phyloP scores from a whole-genome alignment of 345 rosid species.

The Aquilaria malaccensis region DNA sequence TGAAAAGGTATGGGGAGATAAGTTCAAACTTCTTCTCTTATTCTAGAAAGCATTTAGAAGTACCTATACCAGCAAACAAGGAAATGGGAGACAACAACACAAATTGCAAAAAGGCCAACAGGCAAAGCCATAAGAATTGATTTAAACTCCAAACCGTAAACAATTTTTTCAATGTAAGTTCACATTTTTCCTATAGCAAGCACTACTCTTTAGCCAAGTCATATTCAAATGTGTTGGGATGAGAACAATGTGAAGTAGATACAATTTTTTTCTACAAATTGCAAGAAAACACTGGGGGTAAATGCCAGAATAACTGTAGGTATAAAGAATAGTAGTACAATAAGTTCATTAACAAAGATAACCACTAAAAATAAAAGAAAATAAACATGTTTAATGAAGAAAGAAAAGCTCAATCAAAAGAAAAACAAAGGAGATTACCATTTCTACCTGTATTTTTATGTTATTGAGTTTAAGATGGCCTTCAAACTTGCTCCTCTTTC shows the following conservation, averaged over 20 bases:
- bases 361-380: too few relatives aligned
- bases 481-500: constrained; percentile 35
- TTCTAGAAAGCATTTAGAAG: constrained; percentile 26
- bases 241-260: constrained; percentile 85
- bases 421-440: constrained; percentile 25
- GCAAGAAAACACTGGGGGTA: neutral
- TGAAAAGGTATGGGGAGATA: too few relatives aligned
- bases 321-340: too few relatives aligned
- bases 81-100: neutral
- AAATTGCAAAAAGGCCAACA: neutral
- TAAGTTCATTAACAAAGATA: too few relatives aligned
- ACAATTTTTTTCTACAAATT: constrained; percentile 53
- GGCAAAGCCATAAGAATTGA: too few relatives aligned
- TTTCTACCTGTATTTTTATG: constrained; percentile 39
- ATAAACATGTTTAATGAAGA: too few relatives aligned
- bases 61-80: constrained; percentile 5
- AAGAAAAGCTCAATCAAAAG: neutral
- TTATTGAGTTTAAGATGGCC: constrained; percentile 62
- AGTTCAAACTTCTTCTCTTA: constrained; percentile 35
- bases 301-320: too few relatives aligned
- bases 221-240: constrained; percentile 75
- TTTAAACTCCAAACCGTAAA: constrained; percentile 32
- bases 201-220: constrained; percentile 93
- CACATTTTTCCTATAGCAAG: constrained; percentile 41
- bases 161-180: constrained; percentile 25